phyloP scores from a whole-genome alignment of 345 rosid species.

The Psidium guajava region DNA sequence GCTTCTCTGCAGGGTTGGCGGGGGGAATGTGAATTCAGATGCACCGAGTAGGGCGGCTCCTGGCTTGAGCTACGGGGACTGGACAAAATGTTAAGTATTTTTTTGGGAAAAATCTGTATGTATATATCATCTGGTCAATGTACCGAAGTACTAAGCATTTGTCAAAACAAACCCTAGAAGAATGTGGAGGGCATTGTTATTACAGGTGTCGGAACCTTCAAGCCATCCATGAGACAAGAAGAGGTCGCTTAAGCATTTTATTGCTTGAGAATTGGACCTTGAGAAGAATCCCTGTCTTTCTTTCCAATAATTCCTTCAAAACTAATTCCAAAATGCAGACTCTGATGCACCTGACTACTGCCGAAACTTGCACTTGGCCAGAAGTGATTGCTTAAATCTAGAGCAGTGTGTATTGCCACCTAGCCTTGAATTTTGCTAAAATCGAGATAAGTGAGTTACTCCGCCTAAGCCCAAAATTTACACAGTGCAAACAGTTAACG shows the following conservation, averaged over 20 bases:
- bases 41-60: background rate
- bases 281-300: background rate
- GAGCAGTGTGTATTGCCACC: background rate
- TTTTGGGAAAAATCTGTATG: background rate
- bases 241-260: background rate
- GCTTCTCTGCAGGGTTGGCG: background rate
- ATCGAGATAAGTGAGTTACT: background rate
- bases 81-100: background rate
- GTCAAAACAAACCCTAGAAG: background rate
- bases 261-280: background rate
- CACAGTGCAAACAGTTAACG: conserved; percentile 23
- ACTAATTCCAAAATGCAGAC: background rate
- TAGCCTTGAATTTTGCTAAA: background rate
- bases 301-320: background rate
- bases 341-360: background rate
- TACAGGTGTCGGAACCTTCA: background rate
- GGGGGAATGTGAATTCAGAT: background rate
- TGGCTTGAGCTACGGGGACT: background rate
- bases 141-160: background rate
- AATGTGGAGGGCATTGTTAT: background rate
- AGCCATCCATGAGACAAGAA: background rate
- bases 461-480: background rate
- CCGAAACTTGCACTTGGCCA: background rate
- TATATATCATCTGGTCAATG: background rate
- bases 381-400: background rate